phyloP scores from a whole-genome alignment of 257 asterid species.

The Nicotiana sylvestris region DNA sequence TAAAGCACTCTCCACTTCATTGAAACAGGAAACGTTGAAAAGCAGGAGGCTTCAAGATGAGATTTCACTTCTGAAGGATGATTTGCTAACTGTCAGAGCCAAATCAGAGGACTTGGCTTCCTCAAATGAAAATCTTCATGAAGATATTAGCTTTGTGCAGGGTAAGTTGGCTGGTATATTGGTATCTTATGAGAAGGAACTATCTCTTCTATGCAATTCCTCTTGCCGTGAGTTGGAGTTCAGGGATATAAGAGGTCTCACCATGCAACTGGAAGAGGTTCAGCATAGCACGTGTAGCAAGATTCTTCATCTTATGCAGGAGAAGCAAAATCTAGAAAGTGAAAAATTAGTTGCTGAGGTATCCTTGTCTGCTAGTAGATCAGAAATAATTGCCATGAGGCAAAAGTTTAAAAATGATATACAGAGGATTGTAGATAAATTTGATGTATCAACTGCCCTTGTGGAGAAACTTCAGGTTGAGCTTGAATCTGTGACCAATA shows the following conservation, averaged over 20 bases:
- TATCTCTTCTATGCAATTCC: conserved; percentile 24
- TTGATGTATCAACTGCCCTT: conserved; percentile 55
- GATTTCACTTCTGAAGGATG: conserved; percentile 43
- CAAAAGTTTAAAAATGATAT: conserved; percentile 49
- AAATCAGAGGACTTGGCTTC: conserved; percentile 50
- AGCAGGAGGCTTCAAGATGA: conserved; percentile 50
- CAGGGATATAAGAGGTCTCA: conserved; percentile 38
- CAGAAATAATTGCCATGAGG: conserved; percentile 60
- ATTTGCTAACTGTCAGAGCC: conserved; percentile 32
- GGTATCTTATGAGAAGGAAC: conserved; percentile 36
- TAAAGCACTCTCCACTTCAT: conserved; percentile 45
- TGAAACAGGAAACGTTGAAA: conserved; percentile 50
- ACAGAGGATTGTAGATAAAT: conserved; percentile 41
- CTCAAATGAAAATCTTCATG: conserved; percentile 50
- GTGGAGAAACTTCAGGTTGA: conserved; percentile 67
- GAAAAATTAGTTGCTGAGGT: conserved; percentile 49
- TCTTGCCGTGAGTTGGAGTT: conserved; percentile 24
- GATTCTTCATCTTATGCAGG: conserved; percentile 52
- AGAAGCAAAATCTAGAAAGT: conserved; percentile 50
- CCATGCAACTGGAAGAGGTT: conserved; percentile 59
- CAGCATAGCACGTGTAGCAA: conserved; percentile 40
- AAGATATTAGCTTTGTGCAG: conserved; percentile 38
- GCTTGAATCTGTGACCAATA: conserved; percentile 62
- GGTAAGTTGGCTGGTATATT: conserved; percentile 47
- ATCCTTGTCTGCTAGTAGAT: conserved; percentile 49